A percentile compares a stretch with the other conserved stretches of the same genome.
Evolutionary conservation across 306 rosid species (phyloP).

Genomic region (Begonia fuchsioides): DNA sequence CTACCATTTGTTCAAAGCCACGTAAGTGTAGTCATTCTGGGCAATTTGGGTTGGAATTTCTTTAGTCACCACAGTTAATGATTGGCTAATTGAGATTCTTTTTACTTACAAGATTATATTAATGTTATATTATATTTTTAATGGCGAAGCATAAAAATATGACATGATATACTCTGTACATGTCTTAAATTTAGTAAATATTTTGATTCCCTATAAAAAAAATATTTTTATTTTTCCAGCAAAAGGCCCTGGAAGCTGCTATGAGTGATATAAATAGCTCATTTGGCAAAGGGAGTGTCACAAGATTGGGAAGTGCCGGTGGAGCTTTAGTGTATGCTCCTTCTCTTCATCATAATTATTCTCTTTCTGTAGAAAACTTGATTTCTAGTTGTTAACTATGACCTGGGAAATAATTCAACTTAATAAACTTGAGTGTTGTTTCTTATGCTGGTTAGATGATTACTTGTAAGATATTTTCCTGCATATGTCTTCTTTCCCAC

Average conservation of each 20-base stretch:
- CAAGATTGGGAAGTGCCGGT: slow-evolving; percentile 94
- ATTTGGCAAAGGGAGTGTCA: slow-evolving; percentile 95
- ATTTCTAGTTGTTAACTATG: background rate
- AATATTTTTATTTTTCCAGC: slow-evolving; percentile 32
- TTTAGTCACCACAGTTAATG: too few relatives aligned
- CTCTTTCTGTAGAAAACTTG: background rate
- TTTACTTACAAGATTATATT: too few relatives aligned
- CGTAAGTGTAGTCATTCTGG: too few relatives aligned
- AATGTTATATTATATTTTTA: too few relatives aligned
- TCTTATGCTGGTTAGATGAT: background rate
- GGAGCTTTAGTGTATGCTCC: slow-evolving; percentile 90
- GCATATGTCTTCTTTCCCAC: too few relatives aligned
- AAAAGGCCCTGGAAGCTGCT: slow-evolving; percentile 92
- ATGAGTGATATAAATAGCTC: slow-evolving; percentile 88
- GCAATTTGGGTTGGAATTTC: too few relatives aligned
- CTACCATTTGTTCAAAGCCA: too few relatives aligned
- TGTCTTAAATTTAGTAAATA: too few relatives aligned
- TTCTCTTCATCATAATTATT: slow-evolving; percentile 1
- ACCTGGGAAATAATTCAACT: background rate
- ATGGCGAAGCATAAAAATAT: too few relatives aligned
- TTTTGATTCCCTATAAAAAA: background rate
- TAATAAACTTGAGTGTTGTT: too few relatives aligned
- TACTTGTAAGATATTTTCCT: background rate
- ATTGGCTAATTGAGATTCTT: too few relatives aligned
- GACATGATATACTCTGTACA: too few relatives aligned